Base-by-base conservation (phyloP, 1,284 basidiomycete species). In the Trichosporon ovoides region DNA sequence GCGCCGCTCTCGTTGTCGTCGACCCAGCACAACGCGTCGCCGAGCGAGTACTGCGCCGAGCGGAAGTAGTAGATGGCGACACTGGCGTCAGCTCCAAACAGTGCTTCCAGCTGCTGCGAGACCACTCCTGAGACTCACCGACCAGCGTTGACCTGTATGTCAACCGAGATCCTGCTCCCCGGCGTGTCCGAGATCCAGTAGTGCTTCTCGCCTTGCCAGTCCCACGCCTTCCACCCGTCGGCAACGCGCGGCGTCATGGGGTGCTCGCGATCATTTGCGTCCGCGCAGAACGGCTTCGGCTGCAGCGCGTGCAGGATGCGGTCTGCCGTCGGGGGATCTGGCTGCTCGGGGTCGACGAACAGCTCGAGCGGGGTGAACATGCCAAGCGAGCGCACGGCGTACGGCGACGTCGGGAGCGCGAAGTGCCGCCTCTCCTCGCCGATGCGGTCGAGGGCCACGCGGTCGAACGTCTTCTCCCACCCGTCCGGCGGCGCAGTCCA, bases 21-120 rank as follows among this genome's bases (percentile, higher is more conserved):
- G 24, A 79, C 72, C 78, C 78, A 79, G 63, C 78, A 79, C 38
- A 66, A 66, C 11, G 73, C 75, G 56, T 75, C 71, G 3, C 78
- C 78, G 7, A 78, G 66, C 51, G 75, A 68, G 57, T 78, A 77
- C 52, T 72, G 67, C 60, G 72, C 68, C 57, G 71, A 74, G 54
- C 74, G 64, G 64, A 76, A 73, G 62, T 78, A 78, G 57, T 77
- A 77, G 31, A 78, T 70, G 10, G 77, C 76, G 54, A 79, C 72
- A 34, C 76, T 72, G 24, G 18, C 16, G 36, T 22, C 53, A 53
- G 19, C 60, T 12, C 35, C n/a, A n/a, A 14, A 19, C 5, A 31
- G 5, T 3, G 9, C 22, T 1, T 14, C 1, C 1, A 46, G 22
- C 14, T 22, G 22, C 13, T 31, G 24, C n/a, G 22, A 13, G 34